Percentiles rank a stretch among this genome's conserved stretches.
Conservation (phyloP, 306 rosid genomes). For the Canavalia gladiata region DNA sequence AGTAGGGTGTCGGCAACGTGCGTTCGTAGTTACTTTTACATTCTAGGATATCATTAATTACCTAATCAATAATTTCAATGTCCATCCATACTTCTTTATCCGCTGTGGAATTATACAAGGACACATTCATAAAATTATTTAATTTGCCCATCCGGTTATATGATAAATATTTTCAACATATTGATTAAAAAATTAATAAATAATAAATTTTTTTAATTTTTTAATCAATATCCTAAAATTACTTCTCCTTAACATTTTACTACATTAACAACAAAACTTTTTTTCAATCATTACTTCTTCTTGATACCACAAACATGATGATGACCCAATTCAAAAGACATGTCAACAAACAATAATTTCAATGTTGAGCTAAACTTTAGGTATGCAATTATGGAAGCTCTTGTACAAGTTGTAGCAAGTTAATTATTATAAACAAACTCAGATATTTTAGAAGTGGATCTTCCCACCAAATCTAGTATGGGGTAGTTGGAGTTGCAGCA, state of each 20-base stretch:
- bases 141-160: no score
- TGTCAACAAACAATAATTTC: neutral
- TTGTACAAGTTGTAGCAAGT: slow-evolving; percentile 32
- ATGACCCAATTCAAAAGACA: slow-evolving; percentile 26
- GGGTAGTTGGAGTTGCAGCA: slow-evolving; percentile 40
- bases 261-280: slow-evolving; percentile 15
- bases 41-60: slow-evolving; percentile 12
- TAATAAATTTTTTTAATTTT: no score
- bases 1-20: slow-evolving; percentile 53
- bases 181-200: no score
- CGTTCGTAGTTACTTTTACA: slow-evolving; percentile 13
- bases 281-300: slow-evolving; percentile 10
- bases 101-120: slow-evolving; percentile 32
- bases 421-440: neutral
- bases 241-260: neutral
- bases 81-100: slow-evolving; percentile 28
- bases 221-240: no score
- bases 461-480: slow-evolving; percentile 48
- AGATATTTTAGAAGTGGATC: slow-evolving; percentile 8
- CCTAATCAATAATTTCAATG: slow-evolving; percentile 11
- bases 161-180: no score
- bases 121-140: neutral
- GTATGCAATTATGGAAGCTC: neutral
- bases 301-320: slow-evolving; percentile 15
- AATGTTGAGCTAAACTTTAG: neutral